Evolutionary conservation across 179 eudicot species (phyloP), one percentile per base, ranked within the genome.

Genomic region (Beta corolliflora): DNA sequence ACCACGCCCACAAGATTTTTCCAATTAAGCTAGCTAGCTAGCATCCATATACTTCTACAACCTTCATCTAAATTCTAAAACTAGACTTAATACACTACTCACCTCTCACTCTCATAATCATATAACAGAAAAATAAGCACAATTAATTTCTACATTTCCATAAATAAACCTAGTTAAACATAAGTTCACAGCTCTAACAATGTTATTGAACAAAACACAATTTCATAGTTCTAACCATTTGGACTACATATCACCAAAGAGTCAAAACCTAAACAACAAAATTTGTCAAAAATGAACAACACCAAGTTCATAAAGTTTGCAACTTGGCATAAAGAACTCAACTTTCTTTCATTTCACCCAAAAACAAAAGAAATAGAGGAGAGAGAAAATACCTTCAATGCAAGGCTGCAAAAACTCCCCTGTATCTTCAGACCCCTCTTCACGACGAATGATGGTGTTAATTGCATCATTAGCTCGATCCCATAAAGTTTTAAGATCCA

Each of bases 381-480:
- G 10, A 71, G 21, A 77, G 19, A n/a, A 23, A 9, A 16, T 89
- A 94, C 98, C 98, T 93, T 94, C 98, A 86, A 94, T 93, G 78
- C 98, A 94, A 83, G 98, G 97, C 81, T 88, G 93, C 81, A 94
- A 83, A 75, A 89, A 84, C 41, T 85, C 88, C 16, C 91, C 97
- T n/a, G 87, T 82, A 19, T 77, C 79, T 82, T 93, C 97, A 23
- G 87, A 78, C 74, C 86, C 83, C 44, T 91, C 91, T 73, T 93
- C 97, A 67, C 90, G 88, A 61, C 93, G 87, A 80, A 94, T 94
- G 4, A 93, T 93, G 72, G 91, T 93, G 87, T 90, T 83, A 83
- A 94, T 88, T 46, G 98, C 97, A 78, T 93, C 97, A 84, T 91
- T 93, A 44, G 87, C 85, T 85, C 98, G 83, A 75, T 90, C 90